phyloP scores from a whole-genome alignment of 306 rosid genomes.

The Pueraria montana region DNA sequence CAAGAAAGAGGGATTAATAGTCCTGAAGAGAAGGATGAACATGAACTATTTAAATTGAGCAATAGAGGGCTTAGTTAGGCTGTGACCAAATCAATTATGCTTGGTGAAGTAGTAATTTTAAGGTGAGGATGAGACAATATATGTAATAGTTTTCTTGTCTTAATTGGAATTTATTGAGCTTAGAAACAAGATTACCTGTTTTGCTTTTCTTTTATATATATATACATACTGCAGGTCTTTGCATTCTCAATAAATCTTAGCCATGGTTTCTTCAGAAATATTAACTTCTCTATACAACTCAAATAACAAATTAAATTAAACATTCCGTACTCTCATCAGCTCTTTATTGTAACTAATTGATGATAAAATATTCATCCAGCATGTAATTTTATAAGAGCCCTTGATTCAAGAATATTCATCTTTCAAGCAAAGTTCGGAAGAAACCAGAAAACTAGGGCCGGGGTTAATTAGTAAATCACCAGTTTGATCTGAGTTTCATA shows the following conservation, averaged over 20 bases:
- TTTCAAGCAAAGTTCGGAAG: too few species aligned
- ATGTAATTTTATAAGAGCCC: not conserved
- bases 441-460: not conserved
- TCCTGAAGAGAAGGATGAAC: conserved; percentile 16
- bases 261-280: not conserved
- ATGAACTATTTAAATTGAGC: not conserved
- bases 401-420: conserved; percentile 32
- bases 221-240: not conserved
- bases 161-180: conserved; percentile 2
- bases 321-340: not conserved
- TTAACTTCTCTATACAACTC: not conserved
- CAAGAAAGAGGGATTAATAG: conserved; percentile 42
- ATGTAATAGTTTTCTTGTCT: conserved; percentile 30
- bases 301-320: not conserved
- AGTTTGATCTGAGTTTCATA: conserved; percentile 27
- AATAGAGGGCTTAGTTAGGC: conserved; percentile 3
- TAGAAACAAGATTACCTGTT: conserved; percentile 10
- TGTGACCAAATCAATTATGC: not conserved
- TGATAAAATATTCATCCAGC: conserved; percentile 2
- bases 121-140: conserved; percentile 27
- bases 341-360: not conserved
- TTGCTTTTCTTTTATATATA: not conserved
- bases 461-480: not conserved
- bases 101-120: not conserved
- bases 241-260: too few species aligned